Conservation (phyloP, 1,284 basidiomycete species). For the Trichosporon sp. region DNA sequence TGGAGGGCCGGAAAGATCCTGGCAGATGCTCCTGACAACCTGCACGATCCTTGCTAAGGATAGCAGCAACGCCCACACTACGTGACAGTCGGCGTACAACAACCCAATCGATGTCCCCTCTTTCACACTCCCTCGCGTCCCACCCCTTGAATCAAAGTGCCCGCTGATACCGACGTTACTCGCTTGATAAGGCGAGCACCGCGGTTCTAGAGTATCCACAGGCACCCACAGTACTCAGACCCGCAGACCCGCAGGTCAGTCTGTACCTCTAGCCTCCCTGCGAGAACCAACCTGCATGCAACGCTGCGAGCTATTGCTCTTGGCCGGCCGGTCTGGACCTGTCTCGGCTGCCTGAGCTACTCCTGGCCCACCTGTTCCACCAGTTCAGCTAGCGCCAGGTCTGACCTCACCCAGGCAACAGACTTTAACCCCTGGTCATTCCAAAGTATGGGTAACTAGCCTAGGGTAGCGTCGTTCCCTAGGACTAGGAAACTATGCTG, state of each 20-base stretch:
- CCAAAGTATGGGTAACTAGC: slow-evolving; percentile 18
- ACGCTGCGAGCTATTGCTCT: not conserved
- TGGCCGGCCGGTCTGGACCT: slow-evolving; percentile 5
- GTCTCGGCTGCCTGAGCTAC: slow-evolving; percentile 8
- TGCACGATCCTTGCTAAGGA: not conserved
- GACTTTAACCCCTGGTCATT: slow-evolving; percentile 10
- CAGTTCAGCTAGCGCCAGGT: not conserved
- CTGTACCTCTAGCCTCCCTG: not conserved
- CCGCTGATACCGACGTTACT: slow-evolving; percentile 13
- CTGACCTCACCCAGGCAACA: not conserved
- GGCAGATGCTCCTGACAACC: not conserved
- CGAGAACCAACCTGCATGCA: not conserved
- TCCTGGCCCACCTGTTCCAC: not conserved
- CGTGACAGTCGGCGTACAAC: slow-evolving; percentile 1
- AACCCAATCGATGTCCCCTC: not conserved
- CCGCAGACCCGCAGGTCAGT: not conserved
- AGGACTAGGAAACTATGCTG: slow-evolving; percentile 9
- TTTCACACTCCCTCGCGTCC: not conserved
- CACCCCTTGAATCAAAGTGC: slow-evolving; percentile 13
- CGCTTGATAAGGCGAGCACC: not conserved
- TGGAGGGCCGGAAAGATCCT: not conserved
- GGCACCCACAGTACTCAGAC: slow-evolving; percentile 13
- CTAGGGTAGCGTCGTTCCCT: not conserved
- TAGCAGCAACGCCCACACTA: not conserved
- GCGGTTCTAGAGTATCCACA: not conserved